A percentile compares a stretch with the other conserved stretches of the same genome.
phyloP scores from a whole-genome alignment of 768 basidiomycete genomes.

The Phaeotremella skinneri region DNA sequence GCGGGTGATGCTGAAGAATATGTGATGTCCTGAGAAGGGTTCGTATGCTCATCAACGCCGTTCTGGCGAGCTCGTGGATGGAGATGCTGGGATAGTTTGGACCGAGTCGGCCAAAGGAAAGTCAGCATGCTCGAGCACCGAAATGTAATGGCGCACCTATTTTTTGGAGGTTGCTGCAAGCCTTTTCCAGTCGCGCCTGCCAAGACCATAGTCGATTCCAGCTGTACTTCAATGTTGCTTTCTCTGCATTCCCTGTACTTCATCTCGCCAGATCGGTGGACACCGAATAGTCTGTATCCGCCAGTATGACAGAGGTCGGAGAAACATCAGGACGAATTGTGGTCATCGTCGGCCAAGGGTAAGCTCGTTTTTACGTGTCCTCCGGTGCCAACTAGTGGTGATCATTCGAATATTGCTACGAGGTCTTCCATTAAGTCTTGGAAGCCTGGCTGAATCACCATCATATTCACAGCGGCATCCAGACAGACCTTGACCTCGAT shows the following conservation, averaged over 20 bases:
- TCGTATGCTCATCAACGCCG: constrained; percentile 2
- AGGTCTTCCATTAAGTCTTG: neutral
- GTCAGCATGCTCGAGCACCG: neutral
- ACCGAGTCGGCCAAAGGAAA: neutral
- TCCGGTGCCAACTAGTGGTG: neutral
- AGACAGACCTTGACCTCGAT: constrained; percentile 75
- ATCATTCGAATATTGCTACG: neutral
- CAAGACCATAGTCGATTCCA: neutral
- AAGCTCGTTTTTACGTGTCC: constrained; percentile 3
- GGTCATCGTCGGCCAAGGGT: constrained; percentile 43
- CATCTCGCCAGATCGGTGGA: neutral
- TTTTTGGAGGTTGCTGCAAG: too few species aligned
- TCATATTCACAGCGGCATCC: constrained; percentile 30
- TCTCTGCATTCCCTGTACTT: neutral
- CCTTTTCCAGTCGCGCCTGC: neutral
- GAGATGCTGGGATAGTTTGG: neutral
- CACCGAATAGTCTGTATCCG: neutral
- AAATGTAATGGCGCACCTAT: neutral
- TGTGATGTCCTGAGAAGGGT: neutral
- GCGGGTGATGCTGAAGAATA: neutral
- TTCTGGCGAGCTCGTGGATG: neutral
- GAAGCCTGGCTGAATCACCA: neutral
- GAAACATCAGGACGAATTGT: constrained; percentile 12
- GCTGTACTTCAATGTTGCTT: neutral
- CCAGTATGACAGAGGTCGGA: constrained; percentile 20